A percentile compares a stretch with the other conserved stretches of the same genome.
Evolutionary conservation across 2,329 filamentous ascomycete genomes (phyloP).

Genomic region (Aspergillus niger): DNA sequence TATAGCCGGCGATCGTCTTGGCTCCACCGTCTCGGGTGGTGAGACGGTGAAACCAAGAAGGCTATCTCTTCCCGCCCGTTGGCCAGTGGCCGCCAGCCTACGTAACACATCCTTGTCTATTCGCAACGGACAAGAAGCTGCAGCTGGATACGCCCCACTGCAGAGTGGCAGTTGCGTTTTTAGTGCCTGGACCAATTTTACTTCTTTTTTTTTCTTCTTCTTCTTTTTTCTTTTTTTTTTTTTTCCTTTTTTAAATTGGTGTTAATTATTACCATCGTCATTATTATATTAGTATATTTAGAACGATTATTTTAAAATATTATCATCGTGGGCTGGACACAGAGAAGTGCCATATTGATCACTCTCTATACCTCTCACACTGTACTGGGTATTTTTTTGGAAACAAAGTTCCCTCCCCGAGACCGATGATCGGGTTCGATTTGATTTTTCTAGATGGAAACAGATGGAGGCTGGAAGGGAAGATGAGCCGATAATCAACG

Average conservation of each 20-base stretch:
- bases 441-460: too few species aligned
- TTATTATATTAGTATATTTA: too few species aligned
- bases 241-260: not conserved
- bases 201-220: not conserved
- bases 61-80: conserved; percentile 12
- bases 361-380: too few species aligned
- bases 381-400: too few species aligned
- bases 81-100: conserved; percentile 17
- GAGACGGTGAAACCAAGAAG: conserved; percentile 22
- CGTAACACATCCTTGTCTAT: conserved; percentile 24
- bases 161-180: conserved; percentile 1
- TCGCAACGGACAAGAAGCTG: conserved; percentile 17
- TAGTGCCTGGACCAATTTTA: not conserved
- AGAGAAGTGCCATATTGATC: too few species aligned
- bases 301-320: too few species aligned
- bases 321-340: too few species aligned
- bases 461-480: too few species aligned
- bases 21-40: conserved; percentile 17
- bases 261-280: not conserved
- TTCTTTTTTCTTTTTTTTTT: not conserved
- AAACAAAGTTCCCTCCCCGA: too few species aligned
- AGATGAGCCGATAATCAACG: too few species aligned
- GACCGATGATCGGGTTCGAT: too few species aligned
- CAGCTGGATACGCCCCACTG: conserved; percentile 14
- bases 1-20: conserved; percentile 21